These are phyloP conservation scores for Leccinum barrowsii DNA, from an alignment of 768 basidiomycete genomes.

Conservation along the genomic window DNA sequence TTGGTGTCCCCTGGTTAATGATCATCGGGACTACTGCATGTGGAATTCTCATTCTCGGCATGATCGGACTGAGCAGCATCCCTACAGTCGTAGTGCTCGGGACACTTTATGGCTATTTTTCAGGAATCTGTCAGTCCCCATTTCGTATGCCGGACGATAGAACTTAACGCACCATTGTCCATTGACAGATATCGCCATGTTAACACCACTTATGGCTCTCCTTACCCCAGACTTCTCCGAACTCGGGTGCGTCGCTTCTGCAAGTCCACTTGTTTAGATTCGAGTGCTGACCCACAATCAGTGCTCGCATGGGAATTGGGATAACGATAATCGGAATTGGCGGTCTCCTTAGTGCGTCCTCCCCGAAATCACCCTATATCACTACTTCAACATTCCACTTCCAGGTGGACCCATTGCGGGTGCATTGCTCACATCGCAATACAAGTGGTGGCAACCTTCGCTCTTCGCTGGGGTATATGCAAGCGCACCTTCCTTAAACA, in stretches of 20 bases:
- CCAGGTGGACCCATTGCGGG: conserved; percentile 57
- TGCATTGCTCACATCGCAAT: conserved; percentile 46
- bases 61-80: conserved; percentile 27
- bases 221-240: conserved; percentile 37
- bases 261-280: background rate
- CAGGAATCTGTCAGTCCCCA: conserved; percentile 36
- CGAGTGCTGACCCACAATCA: background rate
- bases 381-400: background rate
- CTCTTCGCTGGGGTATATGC: conserved; percentile 43
- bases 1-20: conserved; percentile 44
- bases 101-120: conserved; percentile 45
- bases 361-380: background rate
- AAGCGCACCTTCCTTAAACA: background rate
- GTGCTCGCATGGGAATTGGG: background rate
- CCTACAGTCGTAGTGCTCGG: conserved; percentile 38
- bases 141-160: background rate
- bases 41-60: conserved; percentile 23
- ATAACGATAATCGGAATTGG: conserved; percentile 13
- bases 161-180: background rate
- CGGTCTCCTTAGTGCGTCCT: conserved; percentile 20
- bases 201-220: conserved; percentile 34
- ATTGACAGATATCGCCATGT: conserved; percentile 32
- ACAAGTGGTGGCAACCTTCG: conserved; percentile 54
- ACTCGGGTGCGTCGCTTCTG: conserved; percentile 36
- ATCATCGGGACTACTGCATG: conserved; percentile 32